These are phyloP conservation scores for Zymoseptoria tritici DNA, from an alignment of 2,329 filamentous ascomycete species.

Conservation along the genomic window DNA sequence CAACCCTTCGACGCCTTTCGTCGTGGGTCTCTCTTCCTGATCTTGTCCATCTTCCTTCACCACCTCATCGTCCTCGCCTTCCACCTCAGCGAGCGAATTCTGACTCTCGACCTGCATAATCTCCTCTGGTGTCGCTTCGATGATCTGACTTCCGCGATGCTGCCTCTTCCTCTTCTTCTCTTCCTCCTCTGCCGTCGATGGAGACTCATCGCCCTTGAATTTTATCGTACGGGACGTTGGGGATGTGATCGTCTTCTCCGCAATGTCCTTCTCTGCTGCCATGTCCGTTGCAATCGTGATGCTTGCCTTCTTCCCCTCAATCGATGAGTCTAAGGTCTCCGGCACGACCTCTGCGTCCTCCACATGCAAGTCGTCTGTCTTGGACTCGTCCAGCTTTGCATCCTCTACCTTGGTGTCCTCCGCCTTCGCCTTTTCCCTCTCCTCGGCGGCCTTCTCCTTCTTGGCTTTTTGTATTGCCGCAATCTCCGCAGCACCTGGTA, in stretches of 20 bases:
- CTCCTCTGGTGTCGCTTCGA: constrained; percentile 11
- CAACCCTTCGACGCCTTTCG: constrained; percentile 12
- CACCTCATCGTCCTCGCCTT: constrained; percentile 14
- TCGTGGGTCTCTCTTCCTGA: constrained; percentile 1
- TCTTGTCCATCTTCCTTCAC: constrained; percentile 8
- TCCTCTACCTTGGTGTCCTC: constrained; percentile 3
- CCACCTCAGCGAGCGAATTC: constrained; percentile 4
- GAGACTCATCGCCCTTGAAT: constrained; percentile 21
- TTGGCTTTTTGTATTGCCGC: constrained; percentile 12
- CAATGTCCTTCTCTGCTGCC: not conserved
- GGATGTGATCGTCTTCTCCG: not conserved
- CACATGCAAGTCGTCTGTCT: not conserved
- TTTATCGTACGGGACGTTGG: constrained; percentile 7
- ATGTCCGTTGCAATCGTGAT: not conserved
- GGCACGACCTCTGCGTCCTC: not conserved
- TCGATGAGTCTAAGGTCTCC: constrained; percentile 8
- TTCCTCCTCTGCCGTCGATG: constrained; percentile 4
- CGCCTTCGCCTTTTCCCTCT: not conserved
- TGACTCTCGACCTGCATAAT: constrained; percentile 12
- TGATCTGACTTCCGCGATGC: constrained; percentile 7
- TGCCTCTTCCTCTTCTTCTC: constrained; percentile 7
- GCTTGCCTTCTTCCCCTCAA: not conserved
- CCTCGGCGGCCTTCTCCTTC: constrained; percentile 1
- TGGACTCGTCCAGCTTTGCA: not conserved
- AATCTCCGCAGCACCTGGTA: constrained; percentile 30